Evolutionary conservation across 169 alveolate species (phyloP).

Genomic region (Eimeria tenella): DNA sequence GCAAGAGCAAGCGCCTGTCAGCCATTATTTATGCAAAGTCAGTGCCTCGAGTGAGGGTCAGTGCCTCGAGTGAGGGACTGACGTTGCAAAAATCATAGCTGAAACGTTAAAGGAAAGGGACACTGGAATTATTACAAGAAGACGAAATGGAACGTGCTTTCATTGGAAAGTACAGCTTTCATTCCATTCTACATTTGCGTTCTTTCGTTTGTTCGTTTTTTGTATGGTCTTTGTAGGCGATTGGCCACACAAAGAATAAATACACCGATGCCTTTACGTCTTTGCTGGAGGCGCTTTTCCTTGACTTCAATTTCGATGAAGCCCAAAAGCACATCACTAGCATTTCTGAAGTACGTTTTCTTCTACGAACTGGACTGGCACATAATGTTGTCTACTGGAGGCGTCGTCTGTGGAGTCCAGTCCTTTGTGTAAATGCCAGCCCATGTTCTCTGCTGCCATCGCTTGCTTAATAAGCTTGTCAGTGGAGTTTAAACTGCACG

Average conservation of each 20-base stretch:
- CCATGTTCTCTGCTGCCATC: too few species aligned
- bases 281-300: slow-evolving; percentile 90
- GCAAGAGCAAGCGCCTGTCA: too few species aligned
- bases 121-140: neutral
- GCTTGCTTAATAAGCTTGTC: too few species aligned
- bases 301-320: slow-evolving; percentile 91
- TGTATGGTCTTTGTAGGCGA: slow-evolving; percentile 54
- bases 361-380: too few species aligned
- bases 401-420: too few species aligned
- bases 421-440: too few species aligned
- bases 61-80: neutral
- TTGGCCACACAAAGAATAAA: slow-evolving; percentile 86
- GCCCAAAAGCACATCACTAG: slow-evolving; percentile 90
- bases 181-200: neutral
- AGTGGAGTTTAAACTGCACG: too few species aligned
- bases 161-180: neutral
- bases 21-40: neutral
- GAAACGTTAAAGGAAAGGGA: neutral
- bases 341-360: slow-evolving; percentile 80
- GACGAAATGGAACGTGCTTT: too few species aligned
- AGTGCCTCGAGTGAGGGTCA: too few species aligned
- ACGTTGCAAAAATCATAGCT: neutral
- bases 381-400: too few species aligned
- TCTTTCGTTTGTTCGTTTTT: neutral
- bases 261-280: slow-evolving; percentile 92